Conservation (phyloP, 139 green algal genomes). For the Desmodesmus armatus region DNA sequence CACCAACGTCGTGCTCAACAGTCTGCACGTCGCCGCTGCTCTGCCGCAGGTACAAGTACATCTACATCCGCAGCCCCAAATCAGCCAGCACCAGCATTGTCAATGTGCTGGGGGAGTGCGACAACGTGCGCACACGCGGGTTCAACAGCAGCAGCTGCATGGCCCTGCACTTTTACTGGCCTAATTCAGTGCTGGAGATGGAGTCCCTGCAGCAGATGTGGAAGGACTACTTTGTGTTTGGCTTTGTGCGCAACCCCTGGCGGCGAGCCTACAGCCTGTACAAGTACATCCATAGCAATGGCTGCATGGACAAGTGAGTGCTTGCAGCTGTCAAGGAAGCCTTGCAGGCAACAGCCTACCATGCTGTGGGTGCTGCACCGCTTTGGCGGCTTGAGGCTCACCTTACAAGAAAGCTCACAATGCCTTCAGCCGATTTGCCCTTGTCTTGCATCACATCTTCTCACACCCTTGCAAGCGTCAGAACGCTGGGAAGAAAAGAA, state of each 20-base stretch:
- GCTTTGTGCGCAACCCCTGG: conserved; percentile 55
- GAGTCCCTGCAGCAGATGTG: conserved; percentile 38
- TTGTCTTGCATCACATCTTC: not conserved
- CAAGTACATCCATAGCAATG: conserved; percentile 47
- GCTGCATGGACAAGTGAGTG: conserved; percentile 45
- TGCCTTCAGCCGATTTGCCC: too few relatives aligned
- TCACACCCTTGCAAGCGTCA: not conserved
- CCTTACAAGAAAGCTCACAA: not conserved
- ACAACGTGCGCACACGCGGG: conserved; percentile 39
- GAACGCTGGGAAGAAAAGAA: too few relatives aligned
- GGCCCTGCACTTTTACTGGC: conserved; percentile 43
- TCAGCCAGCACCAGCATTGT: conserved; percentile 52
- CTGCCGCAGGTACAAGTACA: conserved; percentile 55
- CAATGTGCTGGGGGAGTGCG: conserved; percentile 44
- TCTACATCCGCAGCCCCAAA: conserved; percentile 58
- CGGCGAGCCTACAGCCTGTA: conserved; percentile 46
- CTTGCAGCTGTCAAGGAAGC: not conserved
- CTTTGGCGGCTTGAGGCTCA: not conserved
- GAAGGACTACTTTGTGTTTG: conserved; percentile 64
- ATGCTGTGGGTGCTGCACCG: not conserved
- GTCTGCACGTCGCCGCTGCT: too few relatives aligned
- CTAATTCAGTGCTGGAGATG: not conserved
- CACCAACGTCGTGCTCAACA: too few relatives aligned
- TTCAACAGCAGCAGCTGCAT: conserved; percentile 42
- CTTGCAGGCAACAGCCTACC: not conserved